Base-by-base conservation (phyloP, 2,329 filamentous ascomycete species). In the Colletotrichum australisinense region DNA sequence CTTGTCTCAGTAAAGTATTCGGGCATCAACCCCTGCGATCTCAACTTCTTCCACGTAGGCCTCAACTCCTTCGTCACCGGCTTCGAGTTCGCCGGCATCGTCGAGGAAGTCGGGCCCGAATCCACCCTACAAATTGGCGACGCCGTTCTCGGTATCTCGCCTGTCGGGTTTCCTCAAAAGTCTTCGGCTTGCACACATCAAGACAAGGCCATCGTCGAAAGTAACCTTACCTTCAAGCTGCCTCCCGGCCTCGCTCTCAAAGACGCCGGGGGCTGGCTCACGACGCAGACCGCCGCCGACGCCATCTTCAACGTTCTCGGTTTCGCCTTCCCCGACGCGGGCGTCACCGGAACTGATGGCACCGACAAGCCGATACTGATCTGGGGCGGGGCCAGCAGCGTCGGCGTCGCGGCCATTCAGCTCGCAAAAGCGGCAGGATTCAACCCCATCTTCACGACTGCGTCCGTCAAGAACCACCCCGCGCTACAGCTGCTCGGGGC, bases 341-440 rank as follows among this genome's bases (percentile, higher is more conserved):
- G 46, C 24, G 19, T 69, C 28, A 5, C 49, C 24, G 66, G 66
- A 1, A 32, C 26, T 1, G 22, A 24, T 19, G 38, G 46, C 11
- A 22, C 32, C 1, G 32, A 14, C 32, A 49, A 8, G 5, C 52
- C 76, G 0, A n/a, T 83, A 4, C 66, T 84, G 16, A 77, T 84
- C 55, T 84, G 83, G 83, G 83, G 82, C 19, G 83, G 81, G 8
- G 78, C 77, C 4, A 79, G 78, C 1, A 78, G 76, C 28, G 81
- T 84, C 1, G 83, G 83, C 16, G 76, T 77, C 55, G 78, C 78
- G n/a, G 80, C 80, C 0, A 78, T 84, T n/a, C 81, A 84, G 66
- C 74, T 83, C 4, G 81, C 82, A 1, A 76, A 75, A 4, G 77
- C 78, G 0, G 77, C 79, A 0, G 83, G 82, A 1, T 71, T 76